Base-by-base conservation (phyloP, 2,329 filamentous ascomycete genomes). In the Fusarium drepaniforme region DNA sequence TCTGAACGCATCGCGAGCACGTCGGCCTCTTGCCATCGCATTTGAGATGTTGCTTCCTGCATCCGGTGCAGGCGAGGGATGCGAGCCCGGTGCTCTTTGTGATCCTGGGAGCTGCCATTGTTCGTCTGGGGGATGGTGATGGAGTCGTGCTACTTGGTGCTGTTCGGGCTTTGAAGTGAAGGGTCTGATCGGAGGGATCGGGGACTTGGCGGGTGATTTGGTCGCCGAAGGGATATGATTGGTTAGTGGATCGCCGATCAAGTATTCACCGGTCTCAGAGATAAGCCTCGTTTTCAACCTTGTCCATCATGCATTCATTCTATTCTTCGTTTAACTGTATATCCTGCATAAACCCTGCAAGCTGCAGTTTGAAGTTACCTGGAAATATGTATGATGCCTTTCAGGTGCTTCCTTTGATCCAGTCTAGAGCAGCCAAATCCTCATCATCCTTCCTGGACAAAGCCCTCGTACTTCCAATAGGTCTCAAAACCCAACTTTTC, bases 31-130 rank as follows among this genome's bases (percentile, higher is more conserved):
- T 70, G n/a, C 64, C 76, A 44, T 78, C 76, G 44, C 76, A 78
- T 53, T 78, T 78, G 42, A 78, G 72, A 13, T 78, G 76, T 4
- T 78, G 74, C 9, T 74, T 76, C 46, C 76, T 67, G 60, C 76
- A 78, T 5, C 68, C 72, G 42, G 73, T 73, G 38, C 76, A 78
- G 7, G 76, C 76, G 3, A 78, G 70, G 1, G 70, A 51, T 4
- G 70, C 73, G 21, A 75, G 66, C 0, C 73, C 73, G 1, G 66
- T 70, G 1, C 61, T 33, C 33, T 74, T 75, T 7, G 66, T 51
- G 40, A 67, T 33, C 56, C 59, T 23, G 42, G 51, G 16, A 63
- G 64, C 23, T 60, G 73, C 46, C 73, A 75, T 75, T 30, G 6
- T 53, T 35, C 12, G 49, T 30, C 25, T 44, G 40, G 33, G n/a